Base-by-base conservation (phyloP, 2,329 filamentous ascomycete genomes). In the Amesomyces nigricolor region DNA sequence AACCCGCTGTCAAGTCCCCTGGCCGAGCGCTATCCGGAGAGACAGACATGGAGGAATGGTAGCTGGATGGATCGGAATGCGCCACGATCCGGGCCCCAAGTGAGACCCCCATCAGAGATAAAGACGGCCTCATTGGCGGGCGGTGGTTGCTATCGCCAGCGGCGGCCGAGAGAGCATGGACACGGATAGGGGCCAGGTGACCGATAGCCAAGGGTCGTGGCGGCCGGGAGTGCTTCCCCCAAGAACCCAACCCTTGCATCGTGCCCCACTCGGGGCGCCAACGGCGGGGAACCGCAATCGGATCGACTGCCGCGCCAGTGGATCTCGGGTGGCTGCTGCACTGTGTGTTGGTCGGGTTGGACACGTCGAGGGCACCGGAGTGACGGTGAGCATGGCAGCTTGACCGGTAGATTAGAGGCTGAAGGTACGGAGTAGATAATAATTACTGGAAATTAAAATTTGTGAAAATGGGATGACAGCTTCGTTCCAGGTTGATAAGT, bases 101-200 rank as follows among this genome's bases (percentile, higher is more conserved):
- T 53, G 53, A 54, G 55, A 61, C 52, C 60, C 47, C 42, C 16
- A 10, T 17, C 38, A 53, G 60, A 61, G 60, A 62, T 61, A 61
- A 61, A 47, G 39, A 32, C 16, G 40, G 51, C 49, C 47, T 56
- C 44, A 54, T 60, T 56, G 53, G 60, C 46, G 48, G 55, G 38
- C 29, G 22, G 46, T 47, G 30, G 17, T 40, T 19, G 51, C 52
- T 57, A 51, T 60, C 59, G 55, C 53, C 49, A 51, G 37, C 35
- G 48, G 56, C 53, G 51, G 58, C 56, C 56, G 56, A n/a, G 59
- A 57, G 57, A 45, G 42, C 32, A 45, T 40, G 47, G 51, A 42
- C 48, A 53, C 44, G 49, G 52, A 49, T 53, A 58, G 51, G 32
- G 53, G 57, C 45, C 62, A 65, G 63, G 56, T 65, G 63, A 65